phyloP scores from a whole-genome alignment of 1,284 basidiomycete genomes.

The Retiboletus flavoniger region DNA sequence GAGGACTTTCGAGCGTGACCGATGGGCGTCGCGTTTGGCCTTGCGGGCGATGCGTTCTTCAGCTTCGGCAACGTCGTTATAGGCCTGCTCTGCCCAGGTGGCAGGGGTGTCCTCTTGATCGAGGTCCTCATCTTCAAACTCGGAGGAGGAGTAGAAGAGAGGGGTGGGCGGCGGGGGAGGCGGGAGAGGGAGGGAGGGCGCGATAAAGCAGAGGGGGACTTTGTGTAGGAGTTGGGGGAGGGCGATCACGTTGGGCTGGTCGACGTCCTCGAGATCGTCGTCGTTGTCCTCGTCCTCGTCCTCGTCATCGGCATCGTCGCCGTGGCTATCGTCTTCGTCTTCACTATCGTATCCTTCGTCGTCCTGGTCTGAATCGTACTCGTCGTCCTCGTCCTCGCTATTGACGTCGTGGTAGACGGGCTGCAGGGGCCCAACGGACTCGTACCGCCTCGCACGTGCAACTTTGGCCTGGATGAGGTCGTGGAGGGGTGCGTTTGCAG shows the following conservation, averaged over 20 bases:
- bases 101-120: too few relatives aligned
- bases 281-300: background rate
- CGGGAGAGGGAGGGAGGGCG: background rate
- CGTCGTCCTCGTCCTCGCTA: background rate
- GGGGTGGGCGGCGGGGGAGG: background rate
- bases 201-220: background rate
- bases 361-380: background rate
- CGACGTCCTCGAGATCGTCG: background rate
- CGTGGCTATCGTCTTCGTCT: background rate
- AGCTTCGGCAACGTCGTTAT: slow-evolving; percentile 1
- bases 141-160: background rate
- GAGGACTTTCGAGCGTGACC: slow-evolving; percentile 16
- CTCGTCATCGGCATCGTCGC: background rate
- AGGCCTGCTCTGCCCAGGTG: background rate
- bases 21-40: slow-evolving; percentile 11
- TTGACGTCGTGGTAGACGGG: background rate
- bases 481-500: background rate
- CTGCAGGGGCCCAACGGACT: slow-evolving; percentile 2
- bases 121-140: background rate
- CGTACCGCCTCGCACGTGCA: background rate
- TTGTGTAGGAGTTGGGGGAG: slow-evolving; percentile 10
- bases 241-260: background rate
- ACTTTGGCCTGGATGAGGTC: slow-evolving; percentile 11
- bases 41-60: slow-evolving; percentile 16
- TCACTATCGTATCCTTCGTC: background rate